A percentile compares a stretch with the other conserved stretches of the same genome.
phyloP scores from a whole-genome alignment of 2,329 filamentous ascomycete species.

The Mycocentrospora acerina region DNA sequence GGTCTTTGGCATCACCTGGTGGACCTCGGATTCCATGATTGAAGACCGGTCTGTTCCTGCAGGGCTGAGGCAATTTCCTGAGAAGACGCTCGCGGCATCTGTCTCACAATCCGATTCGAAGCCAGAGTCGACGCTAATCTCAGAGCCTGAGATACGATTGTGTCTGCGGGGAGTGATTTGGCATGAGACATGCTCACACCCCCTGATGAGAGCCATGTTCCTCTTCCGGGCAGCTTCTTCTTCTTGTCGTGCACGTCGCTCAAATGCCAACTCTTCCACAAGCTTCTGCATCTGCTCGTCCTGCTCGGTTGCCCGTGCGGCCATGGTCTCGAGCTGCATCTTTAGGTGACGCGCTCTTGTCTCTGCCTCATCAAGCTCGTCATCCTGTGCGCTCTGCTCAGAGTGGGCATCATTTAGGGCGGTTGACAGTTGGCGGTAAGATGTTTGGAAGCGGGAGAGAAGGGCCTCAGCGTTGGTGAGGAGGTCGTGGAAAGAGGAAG shows the following conservation, averaged over 20 bases:
- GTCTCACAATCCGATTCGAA: slow-evolving; percentile 61
- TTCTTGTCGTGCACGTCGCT: slow-evolving; percentile 35
- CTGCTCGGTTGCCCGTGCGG: slow-evolving; percentile 56
- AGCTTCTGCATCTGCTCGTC: slow-evolving; percentile 53
- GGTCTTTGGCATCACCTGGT: slow-evolving; percentile 29
- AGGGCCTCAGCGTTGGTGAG: slow-evolving; percentile 58
- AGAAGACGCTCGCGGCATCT: slow-evolving; percentile 46
- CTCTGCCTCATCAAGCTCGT: slow-evolving; percentile 62
- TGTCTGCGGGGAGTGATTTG: slow-evolving; percentile 23
- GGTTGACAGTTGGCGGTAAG: slow-evolving; percentile 51
- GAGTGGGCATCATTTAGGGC: slow-evolving; percentile 53
- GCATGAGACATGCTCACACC: slow-evolving; percentile 19
- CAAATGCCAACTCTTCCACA: slow-evolving; percentile 37
- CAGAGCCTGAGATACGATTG: slow-evolving; percentile 39
- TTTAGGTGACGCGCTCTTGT: slow-evolving; percentile 60
- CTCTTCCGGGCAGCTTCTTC: slow-evolving; percentile 39
- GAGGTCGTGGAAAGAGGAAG: slow-evolving; percentile 59
- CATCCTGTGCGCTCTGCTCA: slow-evolving; percentile 59
- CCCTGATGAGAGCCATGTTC: slow-evolving; percentile 32
- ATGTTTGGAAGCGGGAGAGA: slow-evolving; percentile 56
- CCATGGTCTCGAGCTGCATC: slow-evolving; percentile 62
- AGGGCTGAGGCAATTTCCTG: slow-evolving; percentile 42
- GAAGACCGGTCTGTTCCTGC: slow-evolving; percentile 38
- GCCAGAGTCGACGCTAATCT: slow-evolving; percentile 55
- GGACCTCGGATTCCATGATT: slow-evolving; percentile 36